Conservation (phyloP, 225 moss, liverwort and hornwort genomes). For the Asterella californica region DNA sequence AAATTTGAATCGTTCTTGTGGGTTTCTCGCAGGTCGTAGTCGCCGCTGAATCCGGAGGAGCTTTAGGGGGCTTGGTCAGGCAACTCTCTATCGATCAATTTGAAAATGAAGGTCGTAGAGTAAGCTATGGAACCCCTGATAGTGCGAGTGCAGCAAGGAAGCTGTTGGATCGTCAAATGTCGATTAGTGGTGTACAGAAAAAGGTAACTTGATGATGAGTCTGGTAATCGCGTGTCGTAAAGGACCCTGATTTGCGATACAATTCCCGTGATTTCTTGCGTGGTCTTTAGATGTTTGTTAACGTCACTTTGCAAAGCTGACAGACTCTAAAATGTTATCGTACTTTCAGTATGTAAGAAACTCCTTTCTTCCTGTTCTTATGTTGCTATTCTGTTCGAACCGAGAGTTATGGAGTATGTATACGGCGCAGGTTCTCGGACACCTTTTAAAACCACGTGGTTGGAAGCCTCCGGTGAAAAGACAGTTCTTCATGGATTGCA, state of each 20-base stretch:
- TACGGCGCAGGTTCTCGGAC: conserved; percentile 53
- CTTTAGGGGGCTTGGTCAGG: conserved; percentile 74
- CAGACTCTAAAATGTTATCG: too few relatives aligned
- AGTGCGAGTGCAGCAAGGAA: conserved; percentile 56
- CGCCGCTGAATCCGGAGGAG: conserved; percentile 78
- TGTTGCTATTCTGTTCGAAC: background rate
- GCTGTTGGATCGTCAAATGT: conserved; percentile 75
- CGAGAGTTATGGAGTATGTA: background rate
- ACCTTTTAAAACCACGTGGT: conserved; percentile 69
- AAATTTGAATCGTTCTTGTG: background rate
- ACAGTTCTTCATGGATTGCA: conserved; percentile 84
- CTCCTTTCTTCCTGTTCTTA: background rate
- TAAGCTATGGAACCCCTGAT: conserved; percentile 76
- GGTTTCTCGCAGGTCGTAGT: conserved; percentile 56
- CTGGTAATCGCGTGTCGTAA: too few relatives aligned
- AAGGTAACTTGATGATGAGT: conserved; percentile 44
- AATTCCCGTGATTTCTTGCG: too few relatives aligned
- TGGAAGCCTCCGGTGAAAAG: conserved; percentile 87
- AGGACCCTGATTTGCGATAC: too few relatives aligned
- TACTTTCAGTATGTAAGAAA: background rate
- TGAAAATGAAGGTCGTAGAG: conserved; percentile 83
- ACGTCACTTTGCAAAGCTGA: too few relatives aligned
- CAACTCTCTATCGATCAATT: conserved; percentile 89
- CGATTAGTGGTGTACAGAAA: conserved; percentile 72
- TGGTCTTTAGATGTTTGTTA: too few relatives aligned